Percentiles rank a stretch among this genome's conserved stretches.
These are phyloP conservation scores for Aaosphaeria pasadenensis DNA, from an alignment of 2,329 filamentous ascomycete species.

Conservation along the genomic window DNA sequence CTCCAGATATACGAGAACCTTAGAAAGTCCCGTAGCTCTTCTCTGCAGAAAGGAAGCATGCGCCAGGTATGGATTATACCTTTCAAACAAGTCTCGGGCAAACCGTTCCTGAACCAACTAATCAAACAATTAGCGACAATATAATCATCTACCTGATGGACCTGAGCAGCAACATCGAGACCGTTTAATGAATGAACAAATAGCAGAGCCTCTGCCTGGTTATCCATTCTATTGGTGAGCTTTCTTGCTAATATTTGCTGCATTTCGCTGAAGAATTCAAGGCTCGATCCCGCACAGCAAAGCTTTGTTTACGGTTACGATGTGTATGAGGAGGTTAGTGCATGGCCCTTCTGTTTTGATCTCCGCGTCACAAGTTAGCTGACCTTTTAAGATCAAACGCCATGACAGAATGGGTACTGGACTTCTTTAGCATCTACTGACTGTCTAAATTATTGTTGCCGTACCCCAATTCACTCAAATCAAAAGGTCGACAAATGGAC, in stretches of 20 bases:
- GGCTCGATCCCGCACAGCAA: conserved; percentile 17
- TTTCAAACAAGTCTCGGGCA: too few relatives aligned
- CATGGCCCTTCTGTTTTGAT: not conserved
- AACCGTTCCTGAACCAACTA: too few relatives aligned
- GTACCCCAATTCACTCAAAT: too few relatives aligned
- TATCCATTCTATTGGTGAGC: not conserved
- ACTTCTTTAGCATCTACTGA: too few relatives aligned
- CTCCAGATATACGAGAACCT: conserved; percentile 46
- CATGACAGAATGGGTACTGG: too few relatives aligned
- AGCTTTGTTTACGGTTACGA: conserved; percentile 17
- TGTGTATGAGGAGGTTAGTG: conserved; percentile 12
- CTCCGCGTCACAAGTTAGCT: too few relatives aligned
- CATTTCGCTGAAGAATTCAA: conserved; percentile 16
- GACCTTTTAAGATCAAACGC: too few relatives aligned
- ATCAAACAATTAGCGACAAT: conserved; percentile 21
- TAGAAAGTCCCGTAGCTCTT: conserved; percentile 48
- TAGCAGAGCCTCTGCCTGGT: conserved; percentile 43
- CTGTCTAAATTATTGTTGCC: too few relatives aligned
- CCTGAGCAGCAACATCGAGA: conserved; percentile 59
- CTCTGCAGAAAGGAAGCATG: conserved; percentile 63
- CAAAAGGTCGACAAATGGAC: too few relatives aligned
- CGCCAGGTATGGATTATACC: conserved; percentile 25
- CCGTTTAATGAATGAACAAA: conserved; percentile 53
- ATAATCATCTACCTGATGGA: conserved; percentile 48
- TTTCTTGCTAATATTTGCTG: not conserved